phyloP scores from a whole-genome alignment of 2,329 filamentous ascomycete genomes.

The Ciborinia camelliae region DNA sequence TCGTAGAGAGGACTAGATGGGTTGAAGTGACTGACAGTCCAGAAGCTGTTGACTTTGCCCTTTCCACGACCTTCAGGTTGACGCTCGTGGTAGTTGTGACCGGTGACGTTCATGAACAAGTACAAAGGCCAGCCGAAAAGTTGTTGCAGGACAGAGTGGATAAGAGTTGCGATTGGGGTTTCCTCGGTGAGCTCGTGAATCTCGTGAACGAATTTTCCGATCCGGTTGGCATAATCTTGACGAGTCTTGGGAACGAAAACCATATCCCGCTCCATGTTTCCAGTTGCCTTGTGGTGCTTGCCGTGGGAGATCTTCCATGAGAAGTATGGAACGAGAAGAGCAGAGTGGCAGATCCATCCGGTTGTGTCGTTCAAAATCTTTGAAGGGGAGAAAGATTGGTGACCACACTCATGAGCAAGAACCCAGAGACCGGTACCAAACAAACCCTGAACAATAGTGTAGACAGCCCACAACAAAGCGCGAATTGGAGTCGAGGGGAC shows the following conservation, averaged over 20 bases:
- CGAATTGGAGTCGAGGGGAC: constrained; percentile 68
- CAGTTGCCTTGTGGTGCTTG: constrained; percentile 99
- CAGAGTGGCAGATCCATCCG: constrained; percentile 86
- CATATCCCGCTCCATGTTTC: constrained; percentile 97
- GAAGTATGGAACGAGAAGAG: constrained; percentile 92
- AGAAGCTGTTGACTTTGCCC: constrained; percentile 83
- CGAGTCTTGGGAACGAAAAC: constrained; percentile 95
- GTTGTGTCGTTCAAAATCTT: constrained; percentile 87
- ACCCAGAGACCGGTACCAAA: constrained; percentile 96
- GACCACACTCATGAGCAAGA: constrained; percentile 94
- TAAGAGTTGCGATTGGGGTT: constrained; percentile 78
- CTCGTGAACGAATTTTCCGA: constrained; percentile 75
- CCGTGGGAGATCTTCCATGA: constrained; percentile 99
- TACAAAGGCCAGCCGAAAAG: constrained; percentile 92
- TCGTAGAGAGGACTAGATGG: constrained; percentile 87
- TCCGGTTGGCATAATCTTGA: constrained; percentile 70
- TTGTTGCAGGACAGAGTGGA: constrained; percentile 78
- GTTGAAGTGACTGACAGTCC: constrained; percentile 93
- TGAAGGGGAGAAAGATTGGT: constrained; percentile 93
- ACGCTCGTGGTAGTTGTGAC: constrained; percentile 89
- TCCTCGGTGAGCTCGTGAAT: constrained; percentile 89
- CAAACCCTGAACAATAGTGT: constrained; percentile 79
- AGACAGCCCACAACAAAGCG: constrained; percentile 59
- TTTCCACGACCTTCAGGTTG: constrained; percentile 90
- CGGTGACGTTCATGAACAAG: constrained; percentile 86